Conservation (phyloP, 768 basidiomycete genomes). For the Mycena rosella region DNA sequence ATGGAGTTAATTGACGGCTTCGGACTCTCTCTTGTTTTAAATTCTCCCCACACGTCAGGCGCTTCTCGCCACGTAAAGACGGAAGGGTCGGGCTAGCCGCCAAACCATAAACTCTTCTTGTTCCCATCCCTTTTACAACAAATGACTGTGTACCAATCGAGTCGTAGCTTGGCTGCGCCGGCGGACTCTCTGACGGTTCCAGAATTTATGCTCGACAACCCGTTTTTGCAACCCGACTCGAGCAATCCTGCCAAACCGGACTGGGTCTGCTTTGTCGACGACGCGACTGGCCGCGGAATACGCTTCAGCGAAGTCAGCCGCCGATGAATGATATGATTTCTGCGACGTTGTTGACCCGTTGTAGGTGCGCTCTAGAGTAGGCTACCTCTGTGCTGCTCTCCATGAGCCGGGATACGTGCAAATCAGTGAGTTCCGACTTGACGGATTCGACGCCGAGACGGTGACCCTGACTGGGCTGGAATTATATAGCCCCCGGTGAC, state of each 20-base stretch:
- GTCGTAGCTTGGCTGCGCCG: not conserved
- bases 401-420: not conserved
- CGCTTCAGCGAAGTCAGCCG: not conserved
- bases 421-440: not conserved
- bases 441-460: no score
- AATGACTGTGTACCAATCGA: not conserved
- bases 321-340: not conserved
- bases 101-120: no score
- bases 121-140: not conserved
- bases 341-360: not conserved
- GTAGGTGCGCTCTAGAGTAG: not conserved
- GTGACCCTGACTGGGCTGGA: no score
- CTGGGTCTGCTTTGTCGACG: not conserved
- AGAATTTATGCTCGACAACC: not conserved
- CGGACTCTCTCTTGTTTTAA: no score
- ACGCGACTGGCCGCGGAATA: not conserved
- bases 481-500: not conserved
- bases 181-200: not conserved
- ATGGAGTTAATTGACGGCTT: no score
- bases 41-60: no score
- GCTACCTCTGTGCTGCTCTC: not conserved
- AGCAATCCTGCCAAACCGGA: not conserved
- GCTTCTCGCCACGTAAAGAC: no score
- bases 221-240: not conserved
- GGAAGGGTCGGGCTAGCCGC: no score